Percentiles rank a stretch among this genome's conserved stretches.
These are phyloP conservation scores for Phaffia tasmanica DNA, from an alignment of 768 basidiomycete species.

Conservation along the genomic window DNA sequence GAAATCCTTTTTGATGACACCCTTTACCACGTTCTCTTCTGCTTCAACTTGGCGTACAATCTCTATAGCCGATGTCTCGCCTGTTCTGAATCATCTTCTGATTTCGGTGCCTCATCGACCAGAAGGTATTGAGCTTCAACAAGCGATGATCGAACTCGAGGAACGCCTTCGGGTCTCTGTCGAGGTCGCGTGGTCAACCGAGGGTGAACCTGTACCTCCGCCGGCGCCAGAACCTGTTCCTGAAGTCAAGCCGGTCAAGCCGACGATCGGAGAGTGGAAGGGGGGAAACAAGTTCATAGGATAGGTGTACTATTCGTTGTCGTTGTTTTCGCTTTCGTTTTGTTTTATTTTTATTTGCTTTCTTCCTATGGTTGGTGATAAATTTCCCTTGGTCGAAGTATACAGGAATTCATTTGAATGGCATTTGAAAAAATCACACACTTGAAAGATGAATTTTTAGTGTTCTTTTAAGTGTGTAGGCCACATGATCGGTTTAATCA, in stretches of 20 bases:
- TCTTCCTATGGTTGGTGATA: too few species aligned
- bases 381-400: too few species aligned
- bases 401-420: too few species aligned
- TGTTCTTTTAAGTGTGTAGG: too few species aligned
- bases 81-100: conserved; percentile 18
- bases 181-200: conserved; percentile 12
- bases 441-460: too few species aligned
- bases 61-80: conserved; percentile 11
- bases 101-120: conserved; percentile 10
- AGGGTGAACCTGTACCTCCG: conserved; percentile 6
- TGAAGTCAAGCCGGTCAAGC: conserved; percentile 11
- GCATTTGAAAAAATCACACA: too few species aligned
- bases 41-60: background rate
- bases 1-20: background rate
- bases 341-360: too few species aligned
- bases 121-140: conserved; percentile 17
- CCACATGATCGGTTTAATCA: too few species aligned
- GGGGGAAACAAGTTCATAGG: conserved; percentile 23
- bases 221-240: background rate
- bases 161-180: background rate
- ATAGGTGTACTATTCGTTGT: too few species aligned
- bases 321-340: too few species aligned
- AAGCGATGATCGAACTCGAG: conserved; percentile 18
- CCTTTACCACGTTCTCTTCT: background rate
- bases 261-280: conserved; percentile 16